Evolutionary conservation across 371 early-diverging fungal genomes (phyloP), one percentile per base, ranked within the genome.

Genomic region (Mucor ambiguus): DNA sequence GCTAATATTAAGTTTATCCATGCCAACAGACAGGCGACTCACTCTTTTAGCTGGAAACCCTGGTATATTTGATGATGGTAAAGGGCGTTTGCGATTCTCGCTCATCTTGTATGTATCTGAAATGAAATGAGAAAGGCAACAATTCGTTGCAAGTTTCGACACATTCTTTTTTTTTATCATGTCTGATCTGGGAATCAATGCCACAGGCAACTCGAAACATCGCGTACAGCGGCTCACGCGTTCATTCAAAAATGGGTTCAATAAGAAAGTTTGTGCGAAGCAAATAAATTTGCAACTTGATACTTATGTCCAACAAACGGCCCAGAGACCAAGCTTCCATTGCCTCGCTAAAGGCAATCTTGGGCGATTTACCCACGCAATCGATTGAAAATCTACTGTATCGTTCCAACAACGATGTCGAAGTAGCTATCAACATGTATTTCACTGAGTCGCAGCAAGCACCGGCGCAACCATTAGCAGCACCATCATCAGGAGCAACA

Each of bases 391-490:
- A 43, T 2, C 5, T 72, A 37, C 11, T 72, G n/a, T 33, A 72
- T 38, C 30, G 63, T 22, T 35, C 72, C 16, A 72, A 72, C 29
- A 65, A 72, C 29, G 68, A 72, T 48, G 48, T 72, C 1, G 72
- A 72, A 49, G 24, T 49, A 3, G 72, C 72, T 11, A 58, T 72
- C 6, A 68, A 72, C 22, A 44, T 72, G 38, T 72, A 72, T 38
- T 72, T 72, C 26, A 30, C 65, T 5, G 58, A 46, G 3, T 69
- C 72, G 26, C 37, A 30, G 5, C 57, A 44, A 35, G 3, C 37
- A 35, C 37, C 37, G 1, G 12, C 37, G 16, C 30, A n/a, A 6
- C 30, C 44, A 16, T 35, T 33, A 33, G 14, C 54, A 12, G 9
- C 10, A 20, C 10, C 60, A 46, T n/a, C 32, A 6, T 14, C 66